These are phyloP conservation scores for Colletotrichum godetiae DNA, from an alignment of 2,329 filamentous ascomycete genomes.

Conservation along the genomic window DNA sequence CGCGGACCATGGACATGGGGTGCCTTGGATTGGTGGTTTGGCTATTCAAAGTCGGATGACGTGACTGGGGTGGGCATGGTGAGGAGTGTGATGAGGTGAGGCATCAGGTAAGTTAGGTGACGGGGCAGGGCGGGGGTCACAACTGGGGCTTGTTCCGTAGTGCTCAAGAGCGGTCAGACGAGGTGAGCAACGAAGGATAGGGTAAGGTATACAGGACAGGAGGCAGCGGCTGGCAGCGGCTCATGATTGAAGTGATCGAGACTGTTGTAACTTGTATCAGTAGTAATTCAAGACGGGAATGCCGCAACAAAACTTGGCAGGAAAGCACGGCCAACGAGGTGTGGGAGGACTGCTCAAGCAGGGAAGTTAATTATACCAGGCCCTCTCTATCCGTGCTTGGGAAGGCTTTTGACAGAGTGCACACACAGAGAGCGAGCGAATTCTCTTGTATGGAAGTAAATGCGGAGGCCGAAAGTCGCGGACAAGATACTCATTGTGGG, in stretches of 20 bases:
- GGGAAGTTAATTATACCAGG: too few relatives aligned
- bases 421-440: too few relatives aligned
- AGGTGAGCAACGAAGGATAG: too few relatives aligned
- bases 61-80: background rate
- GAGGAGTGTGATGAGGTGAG: background rate
- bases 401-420: too few relatives aligned
- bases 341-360: background rate
- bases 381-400: too few relatives aligned
- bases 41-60: background rate
- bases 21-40: background rate
- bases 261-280: too few relatives aligned
- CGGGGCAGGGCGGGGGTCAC: background rate
- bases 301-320: background rate
- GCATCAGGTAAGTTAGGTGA: background rate
- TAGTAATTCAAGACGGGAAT: background rate
- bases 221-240: background rate
- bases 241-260: background rate
- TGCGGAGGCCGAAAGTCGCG: too few relatives aligned
- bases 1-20: background rate
- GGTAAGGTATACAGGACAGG: background rate
- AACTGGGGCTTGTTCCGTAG: background rate
- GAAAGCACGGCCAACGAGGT: background rate
- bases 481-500: too few relatives aligned
- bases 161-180: background rate
- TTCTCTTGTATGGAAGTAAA: too few relatives aligned